These are phyloP conservation scores for Thelonectria rubi DNA, from an alignment of 2,329 filamentous ascomycete genomes.

Conservation along the genomic window DNA sequence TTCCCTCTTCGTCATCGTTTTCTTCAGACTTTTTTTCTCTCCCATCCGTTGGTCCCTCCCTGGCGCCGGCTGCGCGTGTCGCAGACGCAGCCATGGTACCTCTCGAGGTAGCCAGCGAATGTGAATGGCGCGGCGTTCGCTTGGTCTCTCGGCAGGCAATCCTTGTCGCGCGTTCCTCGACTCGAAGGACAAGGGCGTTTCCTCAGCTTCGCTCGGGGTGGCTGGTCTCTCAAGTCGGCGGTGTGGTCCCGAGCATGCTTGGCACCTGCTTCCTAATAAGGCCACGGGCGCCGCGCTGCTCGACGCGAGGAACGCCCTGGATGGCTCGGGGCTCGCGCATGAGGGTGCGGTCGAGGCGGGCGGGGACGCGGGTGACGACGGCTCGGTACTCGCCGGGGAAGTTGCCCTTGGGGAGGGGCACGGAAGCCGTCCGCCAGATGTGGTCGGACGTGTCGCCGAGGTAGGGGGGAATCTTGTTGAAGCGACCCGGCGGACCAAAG, in stretches of 20 bases:
- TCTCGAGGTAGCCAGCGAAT: too few species aligned
- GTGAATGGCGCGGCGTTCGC: neutral
- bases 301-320: constrained; percentile 79
- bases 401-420: constrained; percentile 67
- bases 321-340: constrained; percentile 94
- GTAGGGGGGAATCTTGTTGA: constrained; percentile 63
- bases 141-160: neutral
- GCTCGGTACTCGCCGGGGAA: constrained; percentile 70
- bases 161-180: constrained; percentile 1
- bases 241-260: constrained; percentile 56
- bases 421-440: constrained; percentile 76
- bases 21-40: too few species aligned
- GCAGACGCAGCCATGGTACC: too few species aligned
- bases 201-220: neutral
- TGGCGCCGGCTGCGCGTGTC: too few species aligned
- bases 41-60: too few species aligned
- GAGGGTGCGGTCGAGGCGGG: constrained; percentile 82
- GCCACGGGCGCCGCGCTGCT: constrained; percentile 59
- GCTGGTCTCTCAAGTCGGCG: constrained; percentile 45
- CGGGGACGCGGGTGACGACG: constrained; percentile 73
- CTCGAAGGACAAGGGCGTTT: neutral
- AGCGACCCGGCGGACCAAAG: constrained; percentile 49
- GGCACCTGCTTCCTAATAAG: constrained; percentile 66
- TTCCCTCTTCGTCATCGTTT: neutral
- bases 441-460: constrained; percentile 79